Percentiles rank a stretch among this genome's conserved stretches.
phyloP scores from a whole-genome alignment of 2,329 filamentous ascomycete genomes.

The Fusarium sp. region DNA sequence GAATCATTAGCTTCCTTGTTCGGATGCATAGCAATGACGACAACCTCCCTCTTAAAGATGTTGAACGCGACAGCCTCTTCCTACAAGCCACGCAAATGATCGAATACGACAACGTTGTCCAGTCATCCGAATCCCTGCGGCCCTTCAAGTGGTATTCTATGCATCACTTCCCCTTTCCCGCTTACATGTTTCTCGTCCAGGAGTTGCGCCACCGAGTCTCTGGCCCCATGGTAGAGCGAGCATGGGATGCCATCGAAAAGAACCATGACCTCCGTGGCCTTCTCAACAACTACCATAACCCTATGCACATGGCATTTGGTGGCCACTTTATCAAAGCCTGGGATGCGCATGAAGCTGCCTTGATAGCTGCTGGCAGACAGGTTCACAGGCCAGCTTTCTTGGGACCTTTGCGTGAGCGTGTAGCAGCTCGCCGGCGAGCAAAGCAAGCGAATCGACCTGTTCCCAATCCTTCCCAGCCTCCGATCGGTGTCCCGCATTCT shows the following conservation, averaged over 20 bases:
- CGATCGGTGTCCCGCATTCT: conserved; percentile 42
- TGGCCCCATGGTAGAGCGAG: conserved; percentile 68
- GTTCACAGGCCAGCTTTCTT: conserved; percentile 61
- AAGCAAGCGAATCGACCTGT: conserved; percentile 46
- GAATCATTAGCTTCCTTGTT: conserved; percentile 65
- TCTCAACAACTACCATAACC: conserved; percentile 62
- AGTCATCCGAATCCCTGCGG: conserved; percentile 61
- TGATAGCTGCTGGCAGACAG: conserved; percentile 57
- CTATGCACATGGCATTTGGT: conserved; percentile 69
- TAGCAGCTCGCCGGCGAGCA: conserved; percentile 51
- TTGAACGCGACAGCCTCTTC: conserved; percentile 65
- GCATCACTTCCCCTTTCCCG: conserved; percentile 70
- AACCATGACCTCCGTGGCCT: conserved; percentile 66
- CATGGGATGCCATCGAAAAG: conserved; percentile 67
- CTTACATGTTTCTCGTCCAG: conserved; percentile 69
- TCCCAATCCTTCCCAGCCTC: conserved; percentile 39
- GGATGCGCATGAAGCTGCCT: conserved; percentile 65
- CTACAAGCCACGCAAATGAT: conserved; percentile 68
- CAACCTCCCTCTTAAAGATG: conserved; percentile 54
- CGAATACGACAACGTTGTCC: conserved; percentile 69
- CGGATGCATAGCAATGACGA: conserved; percentile 57
- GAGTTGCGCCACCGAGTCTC: conserved; percentile 64
- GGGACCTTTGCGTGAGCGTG: conserved; percentile 58
- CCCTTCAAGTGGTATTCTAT: conserved; percentile 70
- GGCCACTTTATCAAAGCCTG: conserved; percentile 71